Evolutionary conservation across 345 rosid species (phyloP).

Genomic region (Lumnitzera littorea): DNA sequence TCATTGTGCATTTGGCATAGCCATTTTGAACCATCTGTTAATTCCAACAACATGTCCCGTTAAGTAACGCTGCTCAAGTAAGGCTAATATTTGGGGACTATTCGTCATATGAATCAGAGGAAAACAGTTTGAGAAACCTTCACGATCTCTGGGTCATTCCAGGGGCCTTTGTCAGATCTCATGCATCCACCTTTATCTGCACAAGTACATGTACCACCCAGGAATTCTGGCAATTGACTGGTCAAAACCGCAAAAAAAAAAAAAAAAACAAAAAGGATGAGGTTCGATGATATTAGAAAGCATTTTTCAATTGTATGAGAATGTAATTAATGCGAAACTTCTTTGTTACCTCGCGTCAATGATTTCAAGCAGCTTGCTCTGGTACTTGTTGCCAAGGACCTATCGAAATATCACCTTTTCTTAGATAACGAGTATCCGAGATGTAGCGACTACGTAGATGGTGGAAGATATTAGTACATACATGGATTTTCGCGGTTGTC

Average conservation of each 20-base stretch:
- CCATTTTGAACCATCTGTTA: constrained; percentile 64
- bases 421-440: neutral
- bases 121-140: constrained; percentile 13
- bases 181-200: constrained; percentile 32
- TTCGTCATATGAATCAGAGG: neutral
- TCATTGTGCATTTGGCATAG: constrained; percentile 45
- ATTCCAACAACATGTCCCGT: neutral
- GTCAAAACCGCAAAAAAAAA: no score
- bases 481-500: constrained; percentile 38
- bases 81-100: neutral
- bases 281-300: no score
- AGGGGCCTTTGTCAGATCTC: constrained; percentile 39
- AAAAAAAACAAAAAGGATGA: no score
- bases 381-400: constrained; percentile 41
- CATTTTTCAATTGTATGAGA: no score
- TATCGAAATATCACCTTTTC: neutral
- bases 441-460: neutral
- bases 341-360: constrained; percentile 30
- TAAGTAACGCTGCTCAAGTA: neutral
- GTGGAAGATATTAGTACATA: constrained; percentile 7
- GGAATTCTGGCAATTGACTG: no score
- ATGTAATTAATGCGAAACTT: neutral
- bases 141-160: constrained; percentile 26
- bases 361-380: constrained; percentile 33
- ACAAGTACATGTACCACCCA: constrained; percentile 22